A percentile compares a stretch with the other conserved stretches of the same genome.
phyloP scores from a whole-genome alignment of 2,329 filamentous ascomycete genomes.

The Pestalotiopsis sp. region DNA sequence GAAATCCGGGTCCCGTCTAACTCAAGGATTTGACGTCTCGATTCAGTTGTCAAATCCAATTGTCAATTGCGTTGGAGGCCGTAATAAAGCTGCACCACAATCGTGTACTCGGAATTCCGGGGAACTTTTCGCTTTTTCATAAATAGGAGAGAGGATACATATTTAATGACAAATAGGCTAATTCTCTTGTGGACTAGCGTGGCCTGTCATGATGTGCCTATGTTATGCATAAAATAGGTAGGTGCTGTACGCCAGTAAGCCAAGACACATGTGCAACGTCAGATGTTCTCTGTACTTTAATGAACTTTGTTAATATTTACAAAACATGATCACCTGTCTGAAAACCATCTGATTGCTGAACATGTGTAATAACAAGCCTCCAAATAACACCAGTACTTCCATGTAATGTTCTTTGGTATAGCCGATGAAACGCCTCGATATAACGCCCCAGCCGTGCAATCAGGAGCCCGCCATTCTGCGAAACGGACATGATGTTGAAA shows the following conservation, averaged over 20 bases:
- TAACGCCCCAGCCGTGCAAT: neutral
- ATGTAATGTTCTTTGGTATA: neutral
- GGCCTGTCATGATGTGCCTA: neutral
- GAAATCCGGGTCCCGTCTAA: neutral
- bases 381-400: neutral
- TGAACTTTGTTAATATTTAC: too few species aligned
- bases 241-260: neutral
- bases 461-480: neutral
- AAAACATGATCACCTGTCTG: neutral
- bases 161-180: neutral
- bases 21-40: neutral
- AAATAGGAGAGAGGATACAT: neutral
- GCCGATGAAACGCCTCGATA: neutral
- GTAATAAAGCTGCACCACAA: neutral
- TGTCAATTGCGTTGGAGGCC: neutral
- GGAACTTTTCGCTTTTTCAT: neutral
- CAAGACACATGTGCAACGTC: neutral
- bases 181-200: neutral
- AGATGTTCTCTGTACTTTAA: too few species aligned
- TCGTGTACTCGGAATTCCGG: conserved; percentile 2
- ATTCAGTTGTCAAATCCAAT: neutral
- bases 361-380: neutral
- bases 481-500: conserved; percentile 14
- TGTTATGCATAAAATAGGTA: neutral
- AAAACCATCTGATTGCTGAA: neutral